Evolutionary conservation across 805 yeast genomes (phyloP).

Genomic region (Nematodospora valgi): DNA sequence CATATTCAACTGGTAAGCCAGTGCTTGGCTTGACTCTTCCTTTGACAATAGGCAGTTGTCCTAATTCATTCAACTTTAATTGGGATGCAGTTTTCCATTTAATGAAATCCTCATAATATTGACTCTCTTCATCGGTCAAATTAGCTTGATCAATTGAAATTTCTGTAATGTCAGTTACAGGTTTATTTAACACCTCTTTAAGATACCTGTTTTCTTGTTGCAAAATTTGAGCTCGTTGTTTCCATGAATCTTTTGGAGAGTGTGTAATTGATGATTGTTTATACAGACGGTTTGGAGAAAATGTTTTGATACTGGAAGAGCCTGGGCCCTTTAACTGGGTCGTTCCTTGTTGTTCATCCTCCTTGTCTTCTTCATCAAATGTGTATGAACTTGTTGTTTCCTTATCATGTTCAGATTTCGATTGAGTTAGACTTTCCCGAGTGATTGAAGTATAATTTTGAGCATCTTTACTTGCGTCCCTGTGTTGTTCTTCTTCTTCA

Average conservation of each 20-base stretch:
- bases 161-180: neutral
- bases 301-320: too few relatives aligned
- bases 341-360: slow-evolving; percentile 1
- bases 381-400: slow-evolving; percentile 18
- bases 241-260: neutral
- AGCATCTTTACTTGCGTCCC: slow-evolving; percentile 7
- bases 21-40: slow-evolving; percentile 36
- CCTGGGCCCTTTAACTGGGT: neutral
- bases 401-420: neutral
- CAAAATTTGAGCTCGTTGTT: too few relatives aligned
- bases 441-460: slow-evolving; percentile 1
- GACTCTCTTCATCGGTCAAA: slow-evolving; percentile 16
- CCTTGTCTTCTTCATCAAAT: slow-evolving; percentile 17
- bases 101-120: slow-evolving; percentile 20
- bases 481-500: neutral
- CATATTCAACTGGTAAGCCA: slow-evolving; percentile 31
- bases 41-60: slow-evolving; percentile 11
- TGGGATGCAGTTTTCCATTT: slow-evolving; percentile 40
- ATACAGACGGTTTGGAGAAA: too few relatives aligned
- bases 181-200: neutral
- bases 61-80: slow-evolving; percentile 18
- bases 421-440: neutral
- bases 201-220: slow-evolving; percentile 3
- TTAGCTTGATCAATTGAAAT: slow-evolving; percentile 20
- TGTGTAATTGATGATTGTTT: neutral